phyloP scores from a whole-genome alignment of 116 monocot species.

The Trichopus zeylanicus region DNA sequence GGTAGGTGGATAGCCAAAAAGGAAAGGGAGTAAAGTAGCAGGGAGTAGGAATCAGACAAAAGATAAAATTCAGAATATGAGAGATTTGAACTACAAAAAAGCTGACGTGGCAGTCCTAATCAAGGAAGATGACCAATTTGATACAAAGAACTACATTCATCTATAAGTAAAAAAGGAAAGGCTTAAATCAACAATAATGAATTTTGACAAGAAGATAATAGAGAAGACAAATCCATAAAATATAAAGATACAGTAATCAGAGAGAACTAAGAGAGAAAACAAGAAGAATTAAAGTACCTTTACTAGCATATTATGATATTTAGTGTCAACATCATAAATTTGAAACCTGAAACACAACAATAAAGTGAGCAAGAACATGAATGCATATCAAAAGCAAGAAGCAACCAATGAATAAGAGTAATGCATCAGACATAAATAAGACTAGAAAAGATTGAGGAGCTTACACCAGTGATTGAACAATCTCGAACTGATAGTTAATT shows the following conservation, averaged over 20 bases:
- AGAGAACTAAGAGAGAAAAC: background rate
- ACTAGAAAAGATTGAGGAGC: slow-evolving; percentile 9
- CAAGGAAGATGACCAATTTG: background rate
- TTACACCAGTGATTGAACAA: slow-evolving; percentile 62
- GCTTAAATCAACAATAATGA: background rate
- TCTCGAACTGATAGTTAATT: slow-evolving; percentile 70
- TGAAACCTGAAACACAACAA: slow-evolving; percentile 39
- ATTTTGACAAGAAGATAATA: background rate
- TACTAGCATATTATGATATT: slow-evolving; percentile 42
- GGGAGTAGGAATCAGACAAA: background rate
- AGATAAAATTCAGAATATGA: background rate
- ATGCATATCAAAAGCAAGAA: background rate
- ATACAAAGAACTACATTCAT: background rate
- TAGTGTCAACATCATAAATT: slow-evolving; percentile 59
- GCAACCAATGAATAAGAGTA: background rate
- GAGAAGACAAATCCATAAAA: background rate
- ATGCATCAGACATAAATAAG: too few relatives aligned
- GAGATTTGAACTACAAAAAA: too few relatives aligned
- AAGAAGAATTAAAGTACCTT: slow-evolving; percentile 37
- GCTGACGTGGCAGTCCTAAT: too few relatives aligned
- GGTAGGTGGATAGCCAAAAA: background rate
- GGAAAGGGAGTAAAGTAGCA: background rate
- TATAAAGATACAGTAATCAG: background rate
- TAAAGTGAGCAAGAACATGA: background rate
- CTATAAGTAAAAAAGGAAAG: background rate